Base-by-base conservation (phyloP, 176 grass and related monocot species). In the Musa itinerans region DNA sequence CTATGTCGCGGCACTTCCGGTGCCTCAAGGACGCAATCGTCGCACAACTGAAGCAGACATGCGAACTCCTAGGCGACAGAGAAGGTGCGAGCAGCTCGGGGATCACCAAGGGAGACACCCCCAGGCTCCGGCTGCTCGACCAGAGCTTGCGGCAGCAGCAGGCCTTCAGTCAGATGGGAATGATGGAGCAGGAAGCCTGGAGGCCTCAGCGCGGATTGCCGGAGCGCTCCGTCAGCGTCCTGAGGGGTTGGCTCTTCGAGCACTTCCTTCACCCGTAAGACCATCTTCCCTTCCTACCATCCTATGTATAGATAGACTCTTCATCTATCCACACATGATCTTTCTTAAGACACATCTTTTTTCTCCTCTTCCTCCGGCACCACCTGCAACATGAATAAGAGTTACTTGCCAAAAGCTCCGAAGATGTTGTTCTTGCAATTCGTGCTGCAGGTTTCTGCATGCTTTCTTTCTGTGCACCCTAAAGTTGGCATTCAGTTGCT, bases 251-350 rank as follows among this genome's bases (percentile, higher is more conserved):
- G 95, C 95, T 99, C 69, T 99, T 99, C 78, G 95, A 99, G 82
- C 95, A 99, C 80, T 99, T 99, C 86, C 95, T 99, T n/a, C 95
- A 99, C 83, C 95, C 95, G 95, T 99, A 94, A 43, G 92, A 85
- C 50, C 29, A 14, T 57, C 51, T 3, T 34, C 10, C 69, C 20
- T 19, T 64, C 11, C 19, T 64, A 10, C 23, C 61, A 43, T 43
- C 4, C 34, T 43, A 43, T 43, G 4, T 0, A 43, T 43, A 43
- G 34, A 43, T 6, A 6, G 34, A 43, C 34, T 43, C 34, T 43
- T 43, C 34, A 43, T 43, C 34, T 43, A 6, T 43, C 34, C 34
- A 43, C 6, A 43, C 29, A 34, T 34, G 29, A 34, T 34, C 29
- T 34, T 34, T 34, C 29, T 34, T 34, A 34, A 34, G 29, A 34